These are phyloP conservation scores for Dothiorella sarmentorum DNA, from an alignment of 2,329 filamentous ascomycete species.

Conservation along the genomic window DNA sequence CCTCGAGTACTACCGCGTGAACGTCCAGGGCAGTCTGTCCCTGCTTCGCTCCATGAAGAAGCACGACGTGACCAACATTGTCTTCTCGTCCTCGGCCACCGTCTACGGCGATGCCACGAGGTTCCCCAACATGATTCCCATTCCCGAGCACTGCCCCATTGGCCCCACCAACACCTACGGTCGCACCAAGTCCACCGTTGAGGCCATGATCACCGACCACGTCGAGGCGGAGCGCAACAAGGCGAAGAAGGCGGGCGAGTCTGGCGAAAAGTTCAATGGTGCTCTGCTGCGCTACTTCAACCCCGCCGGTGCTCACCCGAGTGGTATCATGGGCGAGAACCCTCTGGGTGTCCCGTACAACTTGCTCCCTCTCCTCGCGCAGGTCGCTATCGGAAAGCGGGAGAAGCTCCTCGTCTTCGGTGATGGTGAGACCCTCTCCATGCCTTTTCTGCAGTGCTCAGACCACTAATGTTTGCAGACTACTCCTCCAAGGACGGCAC, in stretches of 20 bases:
- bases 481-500: constrained; percentile 89
- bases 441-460: not conserved
- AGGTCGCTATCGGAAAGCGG: constrained; percentile 92
- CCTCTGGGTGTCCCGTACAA: constrained; percentile 95
- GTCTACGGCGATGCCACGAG: constrained; percentile 97
- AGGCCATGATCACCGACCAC: constrained; percentile 87
- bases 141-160: constrained; percentile 93
- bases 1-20: constrained; percentile 96
- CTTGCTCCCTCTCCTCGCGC: constrained; percentile 85
- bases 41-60: constrained; percentile 83
- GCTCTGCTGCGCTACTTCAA: constrained; percentile 97
- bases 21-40: constrained; percentile 86
- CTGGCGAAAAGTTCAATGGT: constrained; percentile 73
- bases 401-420: constrained; percentile 95
- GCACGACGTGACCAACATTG: constrained; percentile 91
- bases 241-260: constrained; percentile 73
- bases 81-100: constrained; percentile 97
- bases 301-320: constrained; percentile 90
- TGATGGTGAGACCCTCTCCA: constrained; percentile 60
- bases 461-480: constrained; percentile 52
- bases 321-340: constrained; percentile 96
- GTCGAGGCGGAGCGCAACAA: constrained; percentile 84
- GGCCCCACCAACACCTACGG: constrained; percentile 97
- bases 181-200: constrained; percentile 90
- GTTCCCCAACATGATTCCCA: constrained; percentile 97